phyloP scores from a whole-genome alignment of 352 stramenopile genomes.

The Hyaloperonospora brassicae region DNA sequence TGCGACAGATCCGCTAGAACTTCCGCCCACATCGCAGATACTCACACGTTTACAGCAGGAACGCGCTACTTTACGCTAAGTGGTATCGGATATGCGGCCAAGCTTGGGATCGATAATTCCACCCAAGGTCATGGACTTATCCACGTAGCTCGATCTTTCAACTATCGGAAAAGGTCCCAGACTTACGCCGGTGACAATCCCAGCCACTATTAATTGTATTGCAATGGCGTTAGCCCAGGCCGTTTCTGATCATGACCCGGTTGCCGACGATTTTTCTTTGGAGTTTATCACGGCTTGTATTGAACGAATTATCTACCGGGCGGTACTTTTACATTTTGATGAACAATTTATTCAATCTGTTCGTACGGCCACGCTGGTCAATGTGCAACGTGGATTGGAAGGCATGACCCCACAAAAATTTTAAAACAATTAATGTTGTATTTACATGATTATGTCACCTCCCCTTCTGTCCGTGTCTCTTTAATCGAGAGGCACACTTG shows the following conservation, averaged over 20 bases:
- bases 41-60: no score
- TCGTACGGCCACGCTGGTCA: not conserved
- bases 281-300: not conserved
- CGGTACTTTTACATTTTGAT: not conserved
- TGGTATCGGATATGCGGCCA: no score
- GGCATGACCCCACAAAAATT: not conserved
- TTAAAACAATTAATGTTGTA: slow-evolving; percentile 12
- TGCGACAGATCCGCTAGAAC: no score
- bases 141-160: no score
- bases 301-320: not conserved
- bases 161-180: no score
- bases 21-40: no score
- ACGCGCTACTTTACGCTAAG: no score
- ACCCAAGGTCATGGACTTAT: no score
- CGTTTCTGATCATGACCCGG: not conserved
- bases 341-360: not conserved
- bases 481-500: slow-evolving; percentile 2
- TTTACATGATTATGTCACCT: not conserved
- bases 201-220: slow-evolving; percentile 3
- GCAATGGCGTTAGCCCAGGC: slow-evolving; percentile 11
- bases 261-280: not conserved
- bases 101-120: no score
- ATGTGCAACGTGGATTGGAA: not conserved
- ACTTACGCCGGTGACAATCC: no score
- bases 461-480: not conserved